Base-by-base conservation (phyloP, 2,329 filamentous ascomycete species). In the Shiraia sp. region DNA sequence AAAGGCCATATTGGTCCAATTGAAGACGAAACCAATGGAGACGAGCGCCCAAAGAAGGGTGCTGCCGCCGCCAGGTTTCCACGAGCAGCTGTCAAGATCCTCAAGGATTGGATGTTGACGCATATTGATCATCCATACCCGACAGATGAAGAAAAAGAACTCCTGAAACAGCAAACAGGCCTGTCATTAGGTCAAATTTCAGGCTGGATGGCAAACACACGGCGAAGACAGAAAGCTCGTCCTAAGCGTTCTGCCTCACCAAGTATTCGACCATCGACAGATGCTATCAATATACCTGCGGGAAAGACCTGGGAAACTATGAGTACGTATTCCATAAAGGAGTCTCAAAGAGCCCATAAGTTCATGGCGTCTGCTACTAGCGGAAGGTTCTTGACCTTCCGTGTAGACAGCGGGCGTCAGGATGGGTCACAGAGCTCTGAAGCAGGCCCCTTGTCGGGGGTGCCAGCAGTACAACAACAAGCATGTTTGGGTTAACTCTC, bases 161-260 rank as follows among this genome's bases (percentile, higher is more conserved):
- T 82, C 48, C 75, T 96, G 17, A 86, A 90, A 68, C 78, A 80
- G 32, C 80, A 87, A 56, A 96, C 90, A 1, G 89, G 90, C 6
- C 76, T 96, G 28, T 90, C 83, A 65, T 83, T 88, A 58, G 86
- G 79, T 10, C 91, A 96, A 62, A 92, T 96, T 56, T 86, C 85
- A 9, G 95, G 95, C 65, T 96, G 90, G 90, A 81, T 96, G 32
- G 90, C 90, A 45, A 96, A 96, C 68, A 90, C 90, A 42, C 83
- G 90, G 30, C 82, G 90, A 42, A 80, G 90, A 49, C 85, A 88
- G 57, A 96, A 95, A 72, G 83, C 87, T 40, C 81, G 84, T 33
- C 76, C 81, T 2, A 82, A 82, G 32, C 79, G 85, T 50, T 83
- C 81, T 22, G 82, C 79, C 13, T 91, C 88, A 4, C 87, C 89